A percentile compares a stretch with the other conserved stretches of the same genome.
phyloP scores from a whole-genome alignment of 2,329 filamentous ascomycete species.

The Talaromyces piceae region DNA sequence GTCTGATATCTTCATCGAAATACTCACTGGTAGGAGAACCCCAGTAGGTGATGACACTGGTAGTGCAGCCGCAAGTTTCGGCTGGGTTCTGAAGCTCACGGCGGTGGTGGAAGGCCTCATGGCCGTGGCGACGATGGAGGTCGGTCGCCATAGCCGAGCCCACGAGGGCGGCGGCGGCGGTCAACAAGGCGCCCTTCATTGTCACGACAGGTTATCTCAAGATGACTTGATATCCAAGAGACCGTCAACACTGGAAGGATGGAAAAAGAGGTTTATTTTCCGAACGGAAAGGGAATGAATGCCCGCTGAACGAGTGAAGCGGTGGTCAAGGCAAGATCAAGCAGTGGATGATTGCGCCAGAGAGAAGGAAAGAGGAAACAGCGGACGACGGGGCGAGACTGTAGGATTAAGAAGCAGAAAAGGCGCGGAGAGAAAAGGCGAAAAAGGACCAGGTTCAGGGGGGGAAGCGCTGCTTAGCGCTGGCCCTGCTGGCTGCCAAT shows the following conservation, averaged over 20 bases:
- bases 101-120: constrained; percentile 51
- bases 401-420: neutral
- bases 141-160: constrained; percentile 49
- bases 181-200: constrained; percentile 68
- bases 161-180: constrained; percentile 49
- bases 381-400: constrained; percentile 2
- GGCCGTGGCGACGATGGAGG: constrained; percentile 46
- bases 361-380: constrained; percentile 9
- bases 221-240: constrained; percentile 8
- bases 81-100: constrained; percentile 20
- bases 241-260: constrained; percentile 16
- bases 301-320: constrained; percentile 66
- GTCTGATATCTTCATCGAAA: neutral
- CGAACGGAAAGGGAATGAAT: constrained; percentile 51
- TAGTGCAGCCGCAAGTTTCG: constrained; percentile 60
- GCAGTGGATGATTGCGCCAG: constrained; percentile 11
- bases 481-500: neutral
- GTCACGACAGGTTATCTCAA: constrained; percentile 27
- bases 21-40: constrained; percentile 57
- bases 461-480: neutral
- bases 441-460: neutral
- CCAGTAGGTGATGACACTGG: constrained; percentile 64
- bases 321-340: constrained; percentile 19
- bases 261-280: constrained; percentile 6
- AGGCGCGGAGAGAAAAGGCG: too few relatives aligned